These are phyloP conservation scores for Bolboschoenus planiculmis DNA, from an alignment of 176 grass and related monocot genomes.

Conservation along the genomic window DNA sequence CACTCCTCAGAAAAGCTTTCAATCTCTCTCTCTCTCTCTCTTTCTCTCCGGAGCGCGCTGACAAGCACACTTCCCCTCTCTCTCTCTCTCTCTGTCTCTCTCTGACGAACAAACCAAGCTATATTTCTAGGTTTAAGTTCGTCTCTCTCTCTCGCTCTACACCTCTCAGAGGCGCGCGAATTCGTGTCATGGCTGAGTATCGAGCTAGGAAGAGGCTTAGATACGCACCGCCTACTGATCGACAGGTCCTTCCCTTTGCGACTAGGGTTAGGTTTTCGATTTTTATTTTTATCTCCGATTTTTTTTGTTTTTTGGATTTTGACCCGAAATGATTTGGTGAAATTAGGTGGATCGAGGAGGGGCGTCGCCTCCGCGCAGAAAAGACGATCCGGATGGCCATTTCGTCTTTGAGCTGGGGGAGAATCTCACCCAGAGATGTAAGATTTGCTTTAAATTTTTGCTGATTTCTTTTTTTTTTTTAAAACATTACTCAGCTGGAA, in stretches of 20 bases:
- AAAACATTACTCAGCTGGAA: not conserved
- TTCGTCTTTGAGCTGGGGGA: conserved; percentile 91
- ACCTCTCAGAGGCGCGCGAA: not conserved
- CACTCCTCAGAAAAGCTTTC: not conserved
- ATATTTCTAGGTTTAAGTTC: not conserved
- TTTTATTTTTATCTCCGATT: not conserved
- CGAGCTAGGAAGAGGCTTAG: conserved; percentile 64
- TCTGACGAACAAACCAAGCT: not conserved
- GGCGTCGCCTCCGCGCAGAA: conserved; percentile 66
- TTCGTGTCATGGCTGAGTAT: conserved; percentile 44
- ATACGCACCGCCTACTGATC: conserved; percentile 39
- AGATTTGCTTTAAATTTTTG: conserved; percentile 13
- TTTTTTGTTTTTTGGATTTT: conserved; percentile 1
- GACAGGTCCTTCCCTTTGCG: conserved; percentile 33
- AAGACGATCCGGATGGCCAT: conserved; percentile 80
- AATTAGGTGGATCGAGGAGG: conserved; percentile 46
- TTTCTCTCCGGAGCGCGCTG: not conserved
- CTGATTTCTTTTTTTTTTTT: not conserved
- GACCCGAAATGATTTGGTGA: conserved; percentile 12
- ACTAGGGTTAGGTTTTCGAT: conserved; percentile 21
- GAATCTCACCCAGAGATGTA: conserved; percentile 90
- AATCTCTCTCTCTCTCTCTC: not conserved
- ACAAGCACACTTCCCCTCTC: too few relatives aligned
- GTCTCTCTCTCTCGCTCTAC: not conserved
- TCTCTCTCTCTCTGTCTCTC: too few relatives aligned